Base-by-base conservation (phyloP, 345 rosid species). In the Hypericum perforatum region DNA sequence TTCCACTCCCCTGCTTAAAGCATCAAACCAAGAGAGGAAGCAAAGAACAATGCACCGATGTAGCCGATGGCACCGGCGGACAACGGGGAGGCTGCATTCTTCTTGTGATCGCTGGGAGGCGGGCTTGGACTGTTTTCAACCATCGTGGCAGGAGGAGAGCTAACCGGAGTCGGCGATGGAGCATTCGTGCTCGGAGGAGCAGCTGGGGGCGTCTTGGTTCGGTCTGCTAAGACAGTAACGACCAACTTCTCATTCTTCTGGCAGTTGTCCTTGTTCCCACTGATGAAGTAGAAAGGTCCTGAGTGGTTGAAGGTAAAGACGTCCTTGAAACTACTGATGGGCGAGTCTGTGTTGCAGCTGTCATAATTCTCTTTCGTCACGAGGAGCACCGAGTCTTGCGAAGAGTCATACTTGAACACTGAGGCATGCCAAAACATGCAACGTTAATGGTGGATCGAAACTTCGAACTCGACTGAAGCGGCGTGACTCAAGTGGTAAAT, bases 241-340 rank as follows among this genome's bases (percentile, higher is more conserved):
- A 41, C 63, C 7, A 91, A 16, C 72, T 86, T 90, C 72, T 90
- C 78, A 43, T 74, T 74, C 59, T 86, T 86, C 32, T 56, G 53
- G 66, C 97, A 90, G 62, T 78, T 65, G n/a, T 82, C 82, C 69
- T 70, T 71, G 67, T 73, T 82, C 44, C 97, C 95, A 32, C 90
- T 90, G 53, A 84, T 84, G 85, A 86, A 89, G 57, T 84, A 68
- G 73, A 53, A 60, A 16, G 86, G 73, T 4, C 97, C 95, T 0
- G 88, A 84, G 5, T 39, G 70, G 37, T 63, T 76, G 65, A 89
- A 65, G 7, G 65, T 58, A 78, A 80, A 60, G 52, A 79, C 70
- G n/a, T 77, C 80, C 0, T 59, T 41, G 65, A 53, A 74, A 16
- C 72, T 65, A 5, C 70, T 67, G 0, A 60, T 45, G 2, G 81